Conservation (phyloP, 2,329 filamentous ascomycete species). For the Pseudogymnoascus sp. region DNA sequence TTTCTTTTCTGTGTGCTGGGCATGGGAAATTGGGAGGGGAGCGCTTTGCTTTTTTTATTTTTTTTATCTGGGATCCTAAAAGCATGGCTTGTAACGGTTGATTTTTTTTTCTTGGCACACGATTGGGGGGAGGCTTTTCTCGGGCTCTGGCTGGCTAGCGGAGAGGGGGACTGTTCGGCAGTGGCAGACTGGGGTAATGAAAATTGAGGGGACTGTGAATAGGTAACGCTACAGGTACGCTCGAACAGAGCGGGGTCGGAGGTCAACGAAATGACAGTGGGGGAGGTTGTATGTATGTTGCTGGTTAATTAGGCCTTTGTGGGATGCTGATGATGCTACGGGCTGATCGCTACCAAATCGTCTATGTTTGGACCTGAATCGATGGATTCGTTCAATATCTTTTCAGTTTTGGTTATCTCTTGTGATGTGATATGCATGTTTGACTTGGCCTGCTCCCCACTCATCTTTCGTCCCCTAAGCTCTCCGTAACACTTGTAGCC, state of each 20-base stretch:
- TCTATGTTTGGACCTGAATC: slow-evolving; percentile 1
- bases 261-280: not conserved
- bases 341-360: not conserved
- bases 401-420: not conserved
- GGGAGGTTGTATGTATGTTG: slow-evolving; percentile 6
- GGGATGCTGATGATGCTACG: not conserved
- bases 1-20: not conserved
- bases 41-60: not conserved
- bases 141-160: not conserved
- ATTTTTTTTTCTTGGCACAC: not conserved
- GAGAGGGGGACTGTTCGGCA: not conserved
- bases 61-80: slow-evolving; percentile 4
- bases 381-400: slow-evolving; percentile 8
- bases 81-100: slow-evolving; percentile 9
- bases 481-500: not conserved
- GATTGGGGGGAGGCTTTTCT: not conserved
- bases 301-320: not conserved
- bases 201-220: not conserved
- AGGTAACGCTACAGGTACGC: not conserved
- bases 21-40: slow-evolving; percentile 6
- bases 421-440: not conserved
- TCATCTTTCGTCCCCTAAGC: not conserved
- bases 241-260: not conserved
- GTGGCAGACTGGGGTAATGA: slow-evolving; percentile 3
- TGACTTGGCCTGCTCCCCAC: not conserved